Percentiles rank a stretch among this genome's conserved stretches.
Evolutionary conservation across 257 asterid genomes (phyloP).

Genomic region (Datura wrightii): DNA sequence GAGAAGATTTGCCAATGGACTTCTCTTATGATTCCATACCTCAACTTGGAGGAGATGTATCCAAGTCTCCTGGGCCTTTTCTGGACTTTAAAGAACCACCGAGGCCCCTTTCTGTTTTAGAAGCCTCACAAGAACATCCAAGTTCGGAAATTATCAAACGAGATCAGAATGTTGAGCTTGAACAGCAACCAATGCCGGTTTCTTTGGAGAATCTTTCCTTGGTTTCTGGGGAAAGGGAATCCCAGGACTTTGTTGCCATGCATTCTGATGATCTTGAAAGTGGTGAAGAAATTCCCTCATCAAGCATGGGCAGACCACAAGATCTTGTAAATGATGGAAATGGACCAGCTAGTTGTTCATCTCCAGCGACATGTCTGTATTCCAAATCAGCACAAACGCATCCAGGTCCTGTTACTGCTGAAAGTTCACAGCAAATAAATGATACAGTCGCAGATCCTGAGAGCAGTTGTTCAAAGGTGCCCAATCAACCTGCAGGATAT

Average conservation of each 20-base stretch:
- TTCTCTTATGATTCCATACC: constrained; percentile 22
- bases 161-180: constrained; percentile 40
- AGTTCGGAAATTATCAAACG: constrained; percentile 33
- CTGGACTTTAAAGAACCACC: constrained; percentile 45
- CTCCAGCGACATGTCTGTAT: constrained; percentile 38
- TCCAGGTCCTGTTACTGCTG: constrained; percentile 40
- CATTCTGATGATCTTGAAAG: constrained; percentile 43
- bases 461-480: constrained; percentile 36
- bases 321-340: constrained; percentile 38
- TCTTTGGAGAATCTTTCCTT: constrained; percentile 42
- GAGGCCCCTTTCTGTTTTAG: constrained; percentile 40
- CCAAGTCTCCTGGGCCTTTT: constrained; percentile 42
- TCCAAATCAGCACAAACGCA: constrained; percentile 31
- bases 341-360: constrained; percentile 33
- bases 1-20: constrained; percentile 37
- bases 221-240: constrained; percentile 46
- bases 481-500: constrained; percentile 32
- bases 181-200: constrained; percentile 38
- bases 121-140: constrained; percentile 40
- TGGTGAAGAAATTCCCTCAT: constrained; percentile 34
- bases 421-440: constrained; percentile 38
- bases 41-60: constrained; percentile 43
- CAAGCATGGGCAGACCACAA: constrained; percentile 35
- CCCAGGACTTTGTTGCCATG: constrained; percentile 39
- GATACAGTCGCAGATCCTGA: constrained; percentile 39